These are phyloP conservation scores for Basipetospora sp. DNA, from an alignment of 2,329 filamentous ascomycete species.

Conservation along the genomic window DNA sequence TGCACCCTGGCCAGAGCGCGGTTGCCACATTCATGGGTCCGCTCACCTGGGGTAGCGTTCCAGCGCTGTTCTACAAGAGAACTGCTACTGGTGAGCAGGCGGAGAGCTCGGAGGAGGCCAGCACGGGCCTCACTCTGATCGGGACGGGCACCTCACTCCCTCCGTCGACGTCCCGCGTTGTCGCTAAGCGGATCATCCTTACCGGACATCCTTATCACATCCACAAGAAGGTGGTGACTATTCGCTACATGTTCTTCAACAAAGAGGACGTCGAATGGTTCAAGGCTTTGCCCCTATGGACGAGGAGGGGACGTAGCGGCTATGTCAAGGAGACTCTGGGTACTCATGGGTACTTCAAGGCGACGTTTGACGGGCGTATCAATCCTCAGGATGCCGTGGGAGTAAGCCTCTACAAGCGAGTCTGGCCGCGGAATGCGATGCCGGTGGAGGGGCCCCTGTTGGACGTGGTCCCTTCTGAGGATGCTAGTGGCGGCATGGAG, in stretches of 20 bases:
- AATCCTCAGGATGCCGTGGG: slow-evolving; percentile 91
- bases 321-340: slow-evolving; percentile 89
- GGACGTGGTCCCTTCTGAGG: slow-evolving; percentile 15
- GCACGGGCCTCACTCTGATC: slow-evolving; percentile 53
- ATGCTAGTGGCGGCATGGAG: slow-evolving; percentile 4
- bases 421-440: slow-evolving; percentile 59
- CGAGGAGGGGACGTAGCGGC: slow-evolving; percentile 70
- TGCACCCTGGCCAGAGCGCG: slow-evolving; percentile 79
- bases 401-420: slow-evolving; percentile 74
- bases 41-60: slow-evolving; percentile 83
- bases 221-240: slow-evolving; percentile 90
- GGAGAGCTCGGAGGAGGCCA: slow-evolving; percentile 26
- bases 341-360: slow-evolving; percentile 99
- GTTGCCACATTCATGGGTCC: slow-evolving; percentile 84
- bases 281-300: slow-evolving; percentile 92
- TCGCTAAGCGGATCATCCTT: slow-evolving; percentile 85
- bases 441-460: slow-evolving; percentile 30
- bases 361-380: slow-evolving; percentile 88
- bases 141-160: slow-evolving; percentile 78
- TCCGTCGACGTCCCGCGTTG: slow-evolving; percentile 59
- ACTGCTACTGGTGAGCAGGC: slow-evolving; percentile 27
- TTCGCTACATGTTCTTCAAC: slow-evolving; percentile 99
- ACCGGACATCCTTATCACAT: slow-evolving; percentile 98
- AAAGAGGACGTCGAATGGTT: slow-evolving; percentile 92
- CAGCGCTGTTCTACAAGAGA: slow-evolving; percentile 73